phyloP scores from a whole-genome alignment of 176 grass and related monocot genomes.

The Elymus sibiricus region DNA sequence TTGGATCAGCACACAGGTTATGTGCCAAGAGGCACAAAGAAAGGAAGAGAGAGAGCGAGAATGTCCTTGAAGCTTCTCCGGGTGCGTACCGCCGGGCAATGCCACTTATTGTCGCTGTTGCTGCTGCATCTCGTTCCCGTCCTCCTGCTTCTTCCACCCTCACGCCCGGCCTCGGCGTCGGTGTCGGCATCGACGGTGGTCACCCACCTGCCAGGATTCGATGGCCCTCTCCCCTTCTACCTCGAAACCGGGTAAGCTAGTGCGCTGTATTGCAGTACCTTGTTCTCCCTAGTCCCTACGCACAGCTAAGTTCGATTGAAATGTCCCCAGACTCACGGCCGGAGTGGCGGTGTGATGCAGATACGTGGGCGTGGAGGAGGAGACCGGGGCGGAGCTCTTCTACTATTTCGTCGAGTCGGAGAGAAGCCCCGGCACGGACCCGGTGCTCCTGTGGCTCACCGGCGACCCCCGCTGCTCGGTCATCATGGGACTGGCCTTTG shows the following conservation, averaged over 20 bases:
- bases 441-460: conserved; percentile 34
- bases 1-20: not conserved
- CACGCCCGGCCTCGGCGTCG: not conserved
- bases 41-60: not conserved
- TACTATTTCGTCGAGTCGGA: conserved; percentile 70
- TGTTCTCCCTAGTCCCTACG: too few species aligned
- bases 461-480: conserved; percentile 40
- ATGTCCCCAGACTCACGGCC: not conserved
- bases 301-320: not conserved
- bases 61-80: not conserved
- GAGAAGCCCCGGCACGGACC: conserved; percentile 36
- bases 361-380: conserved; percentile 47
- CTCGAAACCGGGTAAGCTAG: not conserved
- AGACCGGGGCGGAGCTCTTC: conserved; percentile 47
- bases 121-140: not conserved
- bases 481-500: conserved; percentile 19
- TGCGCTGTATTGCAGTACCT: not conserved
- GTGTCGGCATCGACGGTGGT: not conserved
- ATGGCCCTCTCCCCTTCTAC: conserved; percentile 14
- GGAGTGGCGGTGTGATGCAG: not conserved
- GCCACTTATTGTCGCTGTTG: not conserved
- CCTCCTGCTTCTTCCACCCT: not conserved
- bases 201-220: conserved; percentile 4
- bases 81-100: not conserved
- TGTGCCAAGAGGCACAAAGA: not conserved